Conservation (phyloP, 441 rosid genomes). For the Caryocar brasiliense region DNA sequence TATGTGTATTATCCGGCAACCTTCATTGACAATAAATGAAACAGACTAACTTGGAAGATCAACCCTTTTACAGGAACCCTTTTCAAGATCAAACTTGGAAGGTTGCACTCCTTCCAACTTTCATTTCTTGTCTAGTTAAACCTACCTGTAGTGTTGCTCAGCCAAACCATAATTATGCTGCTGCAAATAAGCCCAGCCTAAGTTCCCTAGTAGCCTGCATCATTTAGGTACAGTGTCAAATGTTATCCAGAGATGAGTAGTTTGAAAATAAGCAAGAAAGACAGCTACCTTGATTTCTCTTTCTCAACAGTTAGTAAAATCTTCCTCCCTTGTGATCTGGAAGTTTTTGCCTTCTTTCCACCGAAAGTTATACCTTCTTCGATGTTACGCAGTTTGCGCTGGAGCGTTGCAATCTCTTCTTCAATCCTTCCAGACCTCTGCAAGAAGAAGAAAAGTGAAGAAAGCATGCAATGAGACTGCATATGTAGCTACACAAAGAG, state of each 20-base stretch:
- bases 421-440: conserved; percentile 77
- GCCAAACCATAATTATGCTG: conserved; percentile 63
- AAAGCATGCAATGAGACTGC: not conserved
- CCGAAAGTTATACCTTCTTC: conserved; percentile 51
- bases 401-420: conserved; percentile 73
- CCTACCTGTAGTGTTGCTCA: conserved; percentile 63
- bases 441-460: not conserved
- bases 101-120: too few species aligned
- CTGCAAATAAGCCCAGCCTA: conserved; percentile 90
- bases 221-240: not conserved
- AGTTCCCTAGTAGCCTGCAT: conserved; percentile 64
- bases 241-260: not conserved
- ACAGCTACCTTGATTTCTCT: conserved; percentile 65
- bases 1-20: too few species aligned
- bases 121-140: too few species aligned
- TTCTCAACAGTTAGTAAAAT: conserved; percentile 53
- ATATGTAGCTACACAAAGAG: not conserved
- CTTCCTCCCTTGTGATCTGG: conserved; percentile 70
- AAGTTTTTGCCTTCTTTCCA: conserved; percentile 43
- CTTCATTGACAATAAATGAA: too few species aligned
- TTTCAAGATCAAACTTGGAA: too few species aligned
- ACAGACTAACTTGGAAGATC: too few species aligned
- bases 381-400: conserved; percentile 43
- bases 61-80: too few species aligned
- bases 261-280: not conserved